phyloP scores from a whole-genome alignment of 2,329 filamentous ascomycete genomes.

The Corinectria fuckeliana region DNA sequence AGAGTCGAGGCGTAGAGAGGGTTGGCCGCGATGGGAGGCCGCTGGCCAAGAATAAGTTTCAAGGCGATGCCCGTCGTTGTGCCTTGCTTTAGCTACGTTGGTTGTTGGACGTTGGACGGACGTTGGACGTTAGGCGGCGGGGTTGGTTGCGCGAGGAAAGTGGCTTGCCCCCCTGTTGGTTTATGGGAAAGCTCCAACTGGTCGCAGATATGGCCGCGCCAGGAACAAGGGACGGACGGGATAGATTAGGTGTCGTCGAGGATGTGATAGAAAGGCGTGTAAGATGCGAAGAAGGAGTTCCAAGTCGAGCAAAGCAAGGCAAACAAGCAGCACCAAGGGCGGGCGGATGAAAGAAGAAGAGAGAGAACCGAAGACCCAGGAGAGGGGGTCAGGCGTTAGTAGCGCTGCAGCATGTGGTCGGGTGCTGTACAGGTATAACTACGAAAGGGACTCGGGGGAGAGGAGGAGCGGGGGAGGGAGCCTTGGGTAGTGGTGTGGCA shows the following conservation, averaged over 20 bases:
- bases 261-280: slow-evolving; percentile 5
- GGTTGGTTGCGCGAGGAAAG: slow-evolving; percentile 26
- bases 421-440: not conserved
- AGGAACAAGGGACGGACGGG: slow-evolving; percentile 27
- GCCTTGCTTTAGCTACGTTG: not conserved
- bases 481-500: not conserved
- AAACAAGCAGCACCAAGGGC: slow-evolving; percentile 6
- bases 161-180: slow-evolving; percentile 22
- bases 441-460: not conserved
- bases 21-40: not conserved
- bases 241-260: slow-evolving; percentile 12
- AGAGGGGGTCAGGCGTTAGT: not conserved
- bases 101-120: slow-evolving; percentile 15
- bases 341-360: slow-evolving; percentile 2
- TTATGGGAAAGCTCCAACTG: slow-evolving; percentile 28
- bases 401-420: too few species aligned
- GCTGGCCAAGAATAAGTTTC: slow-evolving; percentile 8
- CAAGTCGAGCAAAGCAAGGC: not conserved
- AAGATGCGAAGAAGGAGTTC: slow-evolving; percentile 4
- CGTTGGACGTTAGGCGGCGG: slow-evolving; percentile 24
- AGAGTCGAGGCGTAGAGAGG: not conserved
- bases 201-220: slow-evolving; percentile 41
- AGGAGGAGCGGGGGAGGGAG: not conserved
- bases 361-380: not conserved
- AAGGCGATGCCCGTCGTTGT: not conserved